Evolutionary conservation across 352 stramenopile genomes (phyloP).

Genomic region (Globisporangium ultimum): DNA sequence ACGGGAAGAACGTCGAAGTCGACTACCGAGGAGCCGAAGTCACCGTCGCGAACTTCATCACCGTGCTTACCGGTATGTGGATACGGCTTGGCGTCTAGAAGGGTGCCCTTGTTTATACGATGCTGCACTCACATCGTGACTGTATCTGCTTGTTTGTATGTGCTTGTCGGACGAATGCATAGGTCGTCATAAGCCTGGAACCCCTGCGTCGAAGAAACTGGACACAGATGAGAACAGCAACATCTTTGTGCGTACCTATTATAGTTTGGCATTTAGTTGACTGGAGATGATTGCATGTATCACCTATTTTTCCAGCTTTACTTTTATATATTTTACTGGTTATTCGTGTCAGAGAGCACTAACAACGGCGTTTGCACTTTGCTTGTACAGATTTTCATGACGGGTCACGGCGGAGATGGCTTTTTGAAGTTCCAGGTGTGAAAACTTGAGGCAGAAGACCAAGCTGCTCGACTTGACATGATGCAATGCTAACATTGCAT

Average conservation of each 20-base stretch:
- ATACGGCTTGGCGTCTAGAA: too few relatives aligned
- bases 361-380: not conserved
- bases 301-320: too few relatives aligned
- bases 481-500: not conserved
- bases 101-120: not conserved
- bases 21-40: slow-evolving; percentile 96
- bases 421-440: slow-evolving; percentile 97
- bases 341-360: not conserved
- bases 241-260: slow-evolving; percentile 80
- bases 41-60: slow-evolving; percentile 96
- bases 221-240: slow-evolving; percentile 88
- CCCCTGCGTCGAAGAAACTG: slow-evolving; percentile 85
- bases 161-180: not conserved
- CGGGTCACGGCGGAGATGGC: slow-evolving; percentile 95
- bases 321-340: too few relatives aligned
- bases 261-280: slow-evolving; percentile 41
- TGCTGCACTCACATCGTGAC: not conserved
- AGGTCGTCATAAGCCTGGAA: slow-evolving; percentile 88
- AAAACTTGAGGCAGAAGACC: too few relatives aligned
- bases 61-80: slow-evolving; percentile 81
- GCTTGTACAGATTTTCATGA: slow-evolving; percentile 76
- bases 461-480: not conserved
- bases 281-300: slow-evolving; percentile 10
- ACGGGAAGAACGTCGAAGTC: slow-evolving; percentile 90
- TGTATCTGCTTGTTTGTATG: not conserved